phyloP scores from a whole-genome alignment of 331 rosid species.

The Stylosanthes scabra region DNA sequence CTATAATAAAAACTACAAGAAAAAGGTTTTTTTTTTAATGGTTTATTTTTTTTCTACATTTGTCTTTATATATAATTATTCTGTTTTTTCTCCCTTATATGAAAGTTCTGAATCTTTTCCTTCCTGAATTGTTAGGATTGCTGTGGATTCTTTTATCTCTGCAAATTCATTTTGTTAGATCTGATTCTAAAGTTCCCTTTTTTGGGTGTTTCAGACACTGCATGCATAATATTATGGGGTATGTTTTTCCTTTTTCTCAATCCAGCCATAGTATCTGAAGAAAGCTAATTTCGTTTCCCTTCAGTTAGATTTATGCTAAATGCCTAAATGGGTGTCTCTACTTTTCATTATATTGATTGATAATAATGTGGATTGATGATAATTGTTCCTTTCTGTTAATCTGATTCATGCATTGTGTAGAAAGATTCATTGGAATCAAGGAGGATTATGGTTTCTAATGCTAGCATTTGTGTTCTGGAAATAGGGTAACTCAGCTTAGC shows the following conservation, averaged over 20 bases:
- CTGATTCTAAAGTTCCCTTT: constrained; percentile 43
- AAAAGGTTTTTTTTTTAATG: constrained; percentile 33
- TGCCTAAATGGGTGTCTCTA: background rate
- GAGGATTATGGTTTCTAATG: constrained; percentile 22
- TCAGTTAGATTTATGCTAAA: constrained; percentile 3
- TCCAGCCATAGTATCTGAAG: constrained; percentile 33
- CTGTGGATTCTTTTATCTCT: constrained; percentile 45
- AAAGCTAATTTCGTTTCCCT: constrained; percentile 20
- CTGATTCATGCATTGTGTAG: constrained; percentile 27
- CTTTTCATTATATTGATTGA: constrained; percentile 28
- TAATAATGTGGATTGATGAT: constrained; percentile 31
- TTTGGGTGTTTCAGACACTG: constrained; percentile 45
- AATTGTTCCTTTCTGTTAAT: background rate
- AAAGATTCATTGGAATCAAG: constrained; percentile 20
- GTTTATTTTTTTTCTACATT: background rate
- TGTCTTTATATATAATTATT: background rate
- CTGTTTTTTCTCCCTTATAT: background rate
- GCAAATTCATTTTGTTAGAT: constrained; percentile 45
- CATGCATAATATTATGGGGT: constrained; percentile 80
- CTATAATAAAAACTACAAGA: background rate
- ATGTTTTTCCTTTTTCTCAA: constrained; percentile 52
- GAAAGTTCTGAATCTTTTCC: background rate
- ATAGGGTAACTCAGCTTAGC: background rate
- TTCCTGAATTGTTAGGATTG: constrained; percentile 47
- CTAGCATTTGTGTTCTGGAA: constrained; percentile 21